Conservation (phyloP, 1,139 yeast genomes). For the Schwanniomyces etchellsii region DNA sequence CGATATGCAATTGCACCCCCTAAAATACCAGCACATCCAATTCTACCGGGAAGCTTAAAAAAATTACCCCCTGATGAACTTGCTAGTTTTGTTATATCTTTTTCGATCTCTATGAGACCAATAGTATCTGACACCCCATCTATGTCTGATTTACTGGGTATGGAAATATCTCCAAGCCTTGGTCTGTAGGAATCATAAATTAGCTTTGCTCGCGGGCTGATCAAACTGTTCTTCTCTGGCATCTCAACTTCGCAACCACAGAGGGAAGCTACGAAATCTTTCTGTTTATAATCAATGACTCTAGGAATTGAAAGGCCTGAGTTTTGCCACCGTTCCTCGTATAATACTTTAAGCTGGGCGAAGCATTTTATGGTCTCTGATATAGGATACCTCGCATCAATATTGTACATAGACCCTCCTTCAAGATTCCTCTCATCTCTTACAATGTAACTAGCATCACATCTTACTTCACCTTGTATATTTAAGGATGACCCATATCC, state of each 20-base stretch:
- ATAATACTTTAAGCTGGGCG: conserved; percentile 10
- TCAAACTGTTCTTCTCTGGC: conserved; percentile 5
- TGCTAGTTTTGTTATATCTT: conserved; percentile 18
- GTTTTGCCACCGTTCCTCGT: conserved; percentile 7
- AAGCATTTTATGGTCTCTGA: conserved; percentile 10
- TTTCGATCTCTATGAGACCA: conserved; percentile 19
- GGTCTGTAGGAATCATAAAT: conserved; percentile 10
- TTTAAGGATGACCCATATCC: conserved; percentile 54
- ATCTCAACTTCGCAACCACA: conserved; percentile 1
- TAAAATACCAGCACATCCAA: conserved; percentile 49
- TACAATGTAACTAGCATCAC: conserved; percentile 41
- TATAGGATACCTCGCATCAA: conserved; percentile 19
- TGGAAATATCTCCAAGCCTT: conserved; percentile 1
- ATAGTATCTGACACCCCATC: conserved; percentile 29
- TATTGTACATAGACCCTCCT: conserved; percentile 20
- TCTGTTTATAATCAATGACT: conserved; percentile 12
- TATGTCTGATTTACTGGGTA: neutral
- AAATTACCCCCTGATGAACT: conserved; percentile 52
- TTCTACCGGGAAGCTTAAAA: conserved; percentile 43
- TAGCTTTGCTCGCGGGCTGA: conserved; percentile 13
- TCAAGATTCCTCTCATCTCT: conserved; percentile 3
- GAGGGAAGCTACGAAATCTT: neutral
- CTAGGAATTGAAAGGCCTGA: conserved; percentile 24
- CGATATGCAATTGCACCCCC: conserved; percentile 38
- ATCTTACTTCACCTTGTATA: conserved; percentile 40